These are phyloP conservation scores for Podospora appendiculata DNA, from an alignment of 495 filamentous ascomycete species.

Conservation along the genomic window DNA sequence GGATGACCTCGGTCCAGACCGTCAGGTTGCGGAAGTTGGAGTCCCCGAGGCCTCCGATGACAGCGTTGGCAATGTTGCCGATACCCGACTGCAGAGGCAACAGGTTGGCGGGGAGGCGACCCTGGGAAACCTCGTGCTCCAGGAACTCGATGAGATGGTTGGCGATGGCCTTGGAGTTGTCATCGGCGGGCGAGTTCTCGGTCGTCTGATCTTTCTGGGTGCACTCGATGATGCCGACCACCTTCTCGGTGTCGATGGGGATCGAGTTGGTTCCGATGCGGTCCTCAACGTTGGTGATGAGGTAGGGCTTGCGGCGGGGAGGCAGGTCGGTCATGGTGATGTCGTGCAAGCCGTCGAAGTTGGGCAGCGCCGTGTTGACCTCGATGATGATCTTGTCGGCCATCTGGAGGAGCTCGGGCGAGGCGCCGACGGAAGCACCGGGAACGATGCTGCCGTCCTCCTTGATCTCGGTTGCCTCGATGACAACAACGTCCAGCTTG, in stretches of 20 bases:
- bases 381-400: conserved; percentile 91
- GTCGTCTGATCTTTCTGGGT: conserved; percentile 78
- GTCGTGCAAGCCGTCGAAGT: conserved; percentile 84
- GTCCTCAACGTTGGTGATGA: conserved; percentile 72
- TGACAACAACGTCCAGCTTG: conserved; percentile 73
- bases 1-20: conserved; percentile 92
- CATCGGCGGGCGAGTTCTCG: conserved; percentile 71
- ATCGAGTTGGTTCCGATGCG: conserved; percentile 78
- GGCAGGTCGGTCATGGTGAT: conserved; percentile 83
- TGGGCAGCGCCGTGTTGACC: conserved; percentile 81
- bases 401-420: conserved; percentile 81
- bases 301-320: conserved; percentile 73
- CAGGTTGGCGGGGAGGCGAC: conserved; percentile 68
- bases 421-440: conserved; percentile 79
- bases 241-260: conserved; percentile 82
- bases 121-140: conserved; percentile 66
- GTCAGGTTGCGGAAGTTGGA: conserved; percentile 82
- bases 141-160: conserved; percentile 81
- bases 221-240: conserved; percentile 79
- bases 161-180: conserved; percentile 63
- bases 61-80: conserved; percentile 91
- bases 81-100: conserved; percentile 85
- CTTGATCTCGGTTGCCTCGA: conserved; percentile 86
- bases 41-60: conserved; percentile 75
- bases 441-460: conserved; percentile 87